Evolutionary conservation across 2,329 filamentous ascomycete genomes (phyloP), one percentile per base, ranked within the genome.

Genomic region (Colletotrichum salicis): DNA sequence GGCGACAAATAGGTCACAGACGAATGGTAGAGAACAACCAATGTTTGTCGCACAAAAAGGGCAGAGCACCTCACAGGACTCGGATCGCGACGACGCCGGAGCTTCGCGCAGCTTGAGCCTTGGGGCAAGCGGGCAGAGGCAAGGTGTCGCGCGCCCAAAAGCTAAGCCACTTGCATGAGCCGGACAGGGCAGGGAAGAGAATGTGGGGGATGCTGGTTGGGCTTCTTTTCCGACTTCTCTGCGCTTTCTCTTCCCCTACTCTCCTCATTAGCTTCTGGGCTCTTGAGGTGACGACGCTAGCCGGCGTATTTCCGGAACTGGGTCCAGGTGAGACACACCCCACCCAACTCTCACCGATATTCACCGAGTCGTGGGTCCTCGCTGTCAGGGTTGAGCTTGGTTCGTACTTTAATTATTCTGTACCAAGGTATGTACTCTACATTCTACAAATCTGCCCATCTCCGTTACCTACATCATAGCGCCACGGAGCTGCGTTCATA

Each of bases 81-180:
- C 52, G 15, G 57, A 63, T 68, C 58, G 69, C 54, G 22, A 68
- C 52, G 64, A 63, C 37, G 58, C 64, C 52, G 59, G 59, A 63
- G 58, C 64, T 71, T 71, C 64, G 64, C 64, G 27, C 64, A 63
- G 64, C 64, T 68, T 37, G 15, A 41, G 64, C 58, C 48, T 67
- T 51, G 27, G 35, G 27, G 67, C 56, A 35, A 45, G 37, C 33
- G 67, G 35, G 37, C 37, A 68, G 41, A 62, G 58, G 35, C 68
- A 62, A 61, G 48, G 37, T 58, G 68, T 62, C 52, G 68, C 41
- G 41, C 45, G 67, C 67, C 63, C 55, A 55, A 67, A 29, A 55
- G 52, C 64, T 55, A 45, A 64, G 58, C 52, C 69, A 59, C 69
- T 63, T 71, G 69, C 69, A 68, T 71, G 54, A 71, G 64, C 48